Evolutionary conservation across 345 rosid genomes (phyloP).

Genomic region (Lepidium sativum): DNA sequence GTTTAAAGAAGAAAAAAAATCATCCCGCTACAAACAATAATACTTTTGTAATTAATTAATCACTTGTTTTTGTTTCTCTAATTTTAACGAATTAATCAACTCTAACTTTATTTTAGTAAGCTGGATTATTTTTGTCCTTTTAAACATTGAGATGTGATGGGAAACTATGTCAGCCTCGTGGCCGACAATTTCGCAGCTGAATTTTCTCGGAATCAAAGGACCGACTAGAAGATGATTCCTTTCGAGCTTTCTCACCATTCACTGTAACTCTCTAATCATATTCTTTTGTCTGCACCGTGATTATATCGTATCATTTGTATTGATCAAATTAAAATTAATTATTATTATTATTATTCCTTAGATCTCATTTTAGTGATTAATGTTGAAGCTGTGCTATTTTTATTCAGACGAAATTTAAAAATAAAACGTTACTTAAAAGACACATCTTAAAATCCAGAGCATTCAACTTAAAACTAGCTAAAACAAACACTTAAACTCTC

Average conservation of each 20-base stretch:
- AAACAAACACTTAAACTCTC: constrained; percentile 3
- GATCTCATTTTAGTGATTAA: too few species aligned
- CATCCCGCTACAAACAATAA: too few species aligned
- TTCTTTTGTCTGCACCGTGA: background rate
- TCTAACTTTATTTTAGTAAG: background rate
- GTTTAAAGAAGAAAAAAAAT: too few species aligned
- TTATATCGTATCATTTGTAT: too few species aligned
- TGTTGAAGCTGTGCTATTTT: background rate
- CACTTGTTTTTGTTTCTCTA: background rate
- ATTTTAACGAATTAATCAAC: background rate
- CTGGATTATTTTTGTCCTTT: background rate
- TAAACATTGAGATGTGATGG: constrained; percentile 6
- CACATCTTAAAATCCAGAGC: constrained; percentile 2
- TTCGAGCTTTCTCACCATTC: too few species aligned
- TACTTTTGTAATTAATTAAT: background rate
- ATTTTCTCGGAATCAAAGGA: constrained; percentile 6
- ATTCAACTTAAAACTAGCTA: constrained; percentile 19
- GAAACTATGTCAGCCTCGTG: constrained; percentile 20
- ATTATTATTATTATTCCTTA: too few species aligned
- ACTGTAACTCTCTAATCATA: too few species aligned
- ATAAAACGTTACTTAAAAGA: background rate
- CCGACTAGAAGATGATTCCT: too few species aligned
- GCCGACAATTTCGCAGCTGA: constrained; percentile 23
- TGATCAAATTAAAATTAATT: background rate
- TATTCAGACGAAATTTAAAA: constrained; percentile 13